Conservation (phyloP, 371 early-diverging fungal genomes). For the Catenaria anguillulae region DNA sequence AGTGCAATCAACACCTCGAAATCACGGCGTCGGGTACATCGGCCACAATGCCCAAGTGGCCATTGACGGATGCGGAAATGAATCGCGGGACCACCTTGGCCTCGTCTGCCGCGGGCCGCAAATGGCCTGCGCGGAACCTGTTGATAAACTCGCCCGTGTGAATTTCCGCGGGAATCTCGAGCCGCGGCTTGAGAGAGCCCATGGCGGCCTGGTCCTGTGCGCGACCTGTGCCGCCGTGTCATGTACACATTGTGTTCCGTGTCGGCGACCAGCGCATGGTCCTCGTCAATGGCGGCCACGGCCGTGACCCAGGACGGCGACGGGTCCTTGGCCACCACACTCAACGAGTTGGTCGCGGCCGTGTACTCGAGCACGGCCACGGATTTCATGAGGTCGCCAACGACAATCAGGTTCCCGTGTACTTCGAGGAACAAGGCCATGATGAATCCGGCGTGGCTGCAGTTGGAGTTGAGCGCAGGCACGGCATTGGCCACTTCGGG, state of each 20-base stretch:
- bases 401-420: conserved; percentile 49
- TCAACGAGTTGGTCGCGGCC: conserved; percentile 24
- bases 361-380: conserved; percentile 43
- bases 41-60: conserved; percentile 61
- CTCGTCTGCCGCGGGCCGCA: conserved; percentile 19
- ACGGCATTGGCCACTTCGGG: conserved; percentile 7
- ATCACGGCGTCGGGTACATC: conserved; percentile 33
- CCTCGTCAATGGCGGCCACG: conserved; percentile 37
- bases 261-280: conserved; percentile 16
- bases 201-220: conserved; percentile 10
- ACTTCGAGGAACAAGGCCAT: conserved; percentile 39
- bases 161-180: conserved; percentile 48
- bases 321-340: conserved; percentile 45
- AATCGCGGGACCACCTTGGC: conserved; percentile 32
- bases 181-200: conserved; percentile 31
- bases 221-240: conserved; percentile 27
- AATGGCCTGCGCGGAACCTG: conserved; percentile 47
- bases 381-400: conserved; percentile 80
- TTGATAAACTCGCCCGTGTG: conserved; percentile 74
- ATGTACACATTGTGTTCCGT: conserved; percentile 41
- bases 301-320: conserved; percentile 51
- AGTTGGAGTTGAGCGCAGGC: conserved; percentile 17
- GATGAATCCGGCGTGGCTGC: conserved; percentile 40
- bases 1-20: conserved; percentile 42
- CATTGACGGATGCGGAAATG: conserved; percentile 60